phyloP scores from a whole-genome alignment of 495 filamentous ascomycete genomes.

The Hamigera avellanea region DNA sequence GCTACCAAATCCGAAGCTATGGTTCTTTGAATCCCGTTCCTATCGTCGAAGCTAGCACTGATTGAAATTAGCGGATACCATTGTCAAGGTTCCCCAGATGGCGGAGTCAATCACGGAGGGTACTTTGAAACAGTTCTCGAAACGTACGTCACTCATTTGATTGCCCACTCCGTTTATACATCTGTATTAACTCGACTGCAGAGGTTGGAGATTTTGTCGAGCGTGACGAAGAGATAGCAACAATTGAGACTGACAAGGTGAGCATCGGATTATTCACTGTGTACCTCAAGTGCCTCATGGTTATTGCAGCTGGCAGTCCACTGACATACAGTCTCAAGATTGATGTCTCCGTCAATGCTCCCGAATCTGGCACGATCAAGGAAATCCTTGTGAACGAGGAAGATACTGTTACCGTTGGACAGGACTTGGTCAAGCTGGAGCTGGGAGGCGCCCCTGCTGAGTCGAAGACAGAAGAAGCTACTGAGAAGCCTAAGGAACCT shows the following conservation, averaged over 20 bases:
- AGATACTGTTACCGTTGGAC: constrained; percentile 90
- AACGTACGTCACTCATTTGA: constrained; percentile 40
- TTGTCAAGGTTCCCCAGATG: constrained; percentile 95
- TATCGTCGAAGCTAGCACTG: constrained; percentile 4
- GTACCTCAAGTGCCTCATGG: no score
- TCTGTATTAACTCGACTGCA: constrained; percentile 19
- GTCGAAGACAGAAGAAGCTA: constrained; percentile 38
- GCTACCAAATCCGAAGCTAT: constrained; percentile 28
- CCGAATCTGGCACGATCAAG: constrained; percentile 81
- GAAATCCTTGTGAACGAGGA: constrained; percentile 90
- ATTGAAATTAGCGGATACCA: constrained; percentile 49
- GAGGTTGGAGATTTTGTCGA: constrained; percentile 91
- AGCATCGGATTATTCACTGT: constrained; percentile 1
- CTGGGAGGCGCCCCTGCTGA: constrained; percentile 57
- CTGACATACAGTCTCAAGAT: no score
- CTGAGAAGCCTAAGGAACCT: constrained; percentile 26
- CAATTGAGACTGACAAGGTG: constrained; percentile 99
- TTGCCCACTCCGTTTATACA: no score
- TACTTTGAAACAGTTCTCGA: constrained; percentile 90
- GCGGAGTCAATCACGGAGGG: constrained; percentile 98
- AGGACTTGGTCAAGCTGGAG: constrained; percentile 79
- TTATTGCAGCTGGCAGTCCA: no score
- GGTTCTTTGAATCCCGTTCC: constrained; percentile 11
- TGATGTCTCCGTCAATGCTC: constrained; percentile 90
- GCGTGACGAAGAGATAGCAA: constrained; percentile 95